Base-by-base conservation (phyloP, 2,329 filamentous ascomycete genomes). In the Pseudogymnoascus sp. region DNA sequence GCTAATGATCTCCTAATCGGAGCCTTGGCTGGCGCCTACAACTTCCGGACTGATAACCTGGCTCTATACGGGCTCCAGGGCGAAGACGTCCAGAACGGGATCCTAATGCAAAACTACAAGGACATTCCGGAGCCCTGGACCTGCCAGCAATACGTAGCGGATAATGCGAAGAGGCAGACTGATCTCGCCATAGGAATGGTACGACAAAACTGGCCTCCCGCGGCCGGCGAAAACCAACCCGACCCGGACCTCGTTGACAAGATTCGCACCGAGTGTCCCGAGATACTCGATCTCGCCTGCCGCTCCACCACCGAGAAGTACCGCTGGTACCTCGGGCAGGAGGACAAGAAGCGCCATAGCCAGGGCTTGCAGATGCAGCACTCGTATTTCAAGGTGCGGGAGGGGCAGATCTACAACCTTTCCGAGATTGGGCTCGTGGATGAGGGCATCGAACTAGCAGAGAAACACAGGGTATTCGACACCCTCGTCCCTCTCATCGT, bases 41-140 rank as follows among this genome's bases (percentile, higher is more conserved):
- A 83, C 1, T 97, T 95, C 74, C 87, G 94, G 42, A 79, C 82
- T 65, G 81, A 84, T 37, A 88, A 93, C 69, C 79, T 88, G 11
- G 76, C 78, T 1, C 75, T 84, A 3, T 97, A 96, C 72, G 91
- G 91, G 1, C 80, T 97, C 4, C 31, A 60, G 56, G 31, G 31
- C n/a, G 80, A 82, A 16, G 77, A 82, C 14, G 89, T 92, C 66
- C 77, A 83, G 61, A 78, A 87, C 67, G 87, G 88, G 5, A 82
- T 91, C 23, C 75, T 90, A 8, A 76, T 78, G 1, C 77, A 81
- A 14, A 83, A 84, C 50, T 92, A 91, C 70, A 81, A 86, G 18
- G 84, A 81, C 10, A 79, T 97, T 7, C 84, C 88, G 0, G 86
- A 90, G 65, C 89, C 92, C 50, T 99, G 94, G 94, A 97, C 92